Conservation (phyloP, 108 stramenopile genomes). For the Pseudonitzschia multiseries region DNA sequence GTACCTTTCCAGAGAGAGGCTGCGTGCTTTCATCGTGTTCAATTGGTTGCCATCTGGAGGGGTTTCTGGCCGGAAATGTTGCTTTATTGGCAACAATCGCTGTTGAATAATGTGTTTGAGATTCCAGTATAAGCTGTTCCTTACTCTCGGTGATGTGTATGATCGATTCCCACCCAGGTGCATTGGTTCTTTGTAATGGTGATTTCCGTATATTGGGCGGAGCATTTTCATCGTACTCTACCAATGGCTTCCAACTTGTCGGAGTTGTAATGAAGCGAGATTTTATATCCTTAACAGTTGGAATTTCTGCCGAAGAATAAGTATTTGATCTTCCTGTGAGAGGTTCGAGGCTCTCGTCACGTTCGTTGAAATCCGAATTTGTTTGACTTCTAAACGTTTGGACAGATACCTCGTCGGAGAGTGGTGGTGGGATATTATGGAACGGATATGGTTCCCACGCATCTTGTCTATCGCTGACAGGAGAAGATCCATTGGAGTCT, state of each 20-base stretch:
- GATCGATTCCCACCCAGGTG: background rate
- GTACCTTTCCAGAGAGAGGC: background rate
- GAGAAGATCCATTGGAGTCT: constrained; percentile 4
- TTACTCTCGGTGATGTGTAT: background rate
- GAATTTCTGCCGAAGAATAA: constrained; percentile 2
- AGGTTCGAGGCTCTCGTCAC: background rate
- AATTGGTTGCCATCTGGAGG: constrained; percentile 12
- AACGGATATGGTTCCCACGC: background rate
- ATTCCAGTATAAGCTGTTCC: background rate
- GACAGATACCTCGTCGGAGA: background rate
- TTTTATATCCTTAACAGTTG: background rate
- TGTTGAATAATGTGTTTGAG: background rate
- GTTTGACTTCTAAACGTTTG: background rate
- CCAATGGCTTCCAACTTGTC: background rate
- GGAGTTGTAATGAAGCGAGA: background rate
- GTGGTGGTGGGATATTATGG: background rate
- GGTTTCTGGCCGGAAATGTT: background rate
- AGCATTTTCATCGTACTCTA: constrained; percentile 5
- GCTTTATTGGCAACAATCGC: background rate
- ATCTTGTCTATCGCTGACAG: background rate
- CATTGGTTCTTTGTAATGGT: background rate
- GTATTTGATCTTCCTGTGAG: background rate
- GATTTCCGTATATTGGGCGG: background rate
- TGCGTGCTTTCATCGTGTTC: constrained; percentile 17
- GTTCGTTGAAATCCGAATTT: background rate